A percentile compares a stretch with the other conserved stretches of the same genome.
phyloP scores from a whole-genome alignment of 2,329 filamentous ascomycete species.

The Alternaria ethzedia region DNA sequence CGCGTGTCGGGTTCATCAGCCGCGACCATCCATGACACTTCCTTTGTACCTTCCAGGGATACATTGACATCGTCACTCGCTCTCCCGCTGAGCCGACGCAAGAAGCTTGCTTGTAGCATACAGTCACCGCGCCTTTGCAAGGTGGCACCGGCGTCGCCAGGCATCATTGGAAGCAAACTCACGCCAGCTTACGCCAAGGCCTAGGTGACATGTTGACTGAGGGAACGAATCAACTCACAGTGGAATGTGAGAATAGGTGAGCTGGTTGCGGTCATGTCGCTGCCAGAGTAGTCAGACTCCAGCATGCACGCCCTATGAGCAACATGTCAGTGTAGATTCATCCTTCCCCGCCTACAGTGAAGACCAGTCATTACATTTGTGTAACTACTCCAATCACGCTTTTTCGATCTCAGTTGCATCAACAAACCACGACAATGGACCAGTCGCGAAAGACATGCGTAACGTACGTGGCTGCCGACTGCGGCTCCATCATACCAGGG shows the following conservation, averaged over 20 bases:
- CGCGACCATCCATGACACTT: not conserved
- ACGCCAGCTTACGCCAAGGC: not conserved
- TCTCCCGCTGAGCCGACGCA: not conserved
- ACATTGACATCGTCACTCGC: not conserved
- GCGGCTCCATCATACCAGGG: slow-evolving; percentile 22
- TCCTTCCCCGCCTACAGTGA: not conserved
- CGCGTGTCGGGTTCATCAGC: not conserved
- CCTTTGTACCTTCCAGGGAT: not conserved
- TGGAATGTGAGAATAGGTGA: not conserved
- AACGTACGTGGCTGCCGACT: slow-evolving; percentile 17
- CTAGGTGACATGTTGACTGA: not conserved
- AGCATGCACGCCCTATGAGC: not conserved
- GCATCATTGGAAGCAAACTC: not conserved
- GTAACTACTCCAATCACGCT: not conserved
- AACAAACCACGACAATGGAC: not conserved
- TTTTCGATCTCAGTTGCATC: not conserved
- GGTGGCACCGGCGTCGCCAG: not conserved
- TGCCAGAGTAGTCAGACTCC: not conserved
- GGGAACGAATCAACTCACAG: not conserved
- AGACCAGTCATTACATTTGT: not conserved
- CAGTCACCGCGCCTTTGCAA: not conserved
- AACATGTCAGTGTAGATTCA: not conserved
- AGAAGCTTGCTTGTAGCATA: not conserved
- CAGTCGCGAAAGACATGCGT: slow-evolving; percentile 3
- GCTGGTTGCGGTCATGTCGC: not conserved